These are phyloP conservation scores for Pyricularia sp. DNA, from an alignment of 2,329 filamentous ascomycete genomes.

Conservation along the genomic window DNA sequence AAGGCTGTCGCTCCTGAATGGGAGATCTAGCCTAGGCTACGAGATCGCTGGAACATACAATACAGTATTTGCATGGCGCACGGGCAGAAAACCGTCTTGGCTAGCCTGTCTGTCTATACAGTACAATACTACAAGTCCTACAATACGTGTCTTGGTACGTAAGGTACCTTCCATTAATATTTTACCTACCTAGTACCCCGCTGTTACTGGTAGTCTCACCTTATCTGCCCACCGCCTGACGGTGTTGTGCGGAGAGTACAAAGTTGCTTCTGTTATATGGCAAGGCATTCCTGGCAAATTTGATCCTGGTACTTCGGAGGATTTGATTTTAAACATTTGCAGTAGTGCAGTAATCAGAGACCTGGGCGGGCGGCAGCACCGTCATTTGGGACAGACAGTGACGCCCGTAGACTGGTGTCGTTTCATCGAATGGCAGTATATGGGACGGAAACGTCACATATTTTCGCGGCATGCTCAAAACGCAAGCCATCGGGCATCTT, in stretches of 20 bases:
- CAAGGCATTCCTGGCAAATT: neutral
- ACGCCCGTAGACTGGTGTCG: neutral
- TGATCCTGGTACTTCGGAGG: neutral
- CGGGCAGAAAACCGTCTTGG: neutral
- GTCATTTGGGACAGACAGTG: neutral
- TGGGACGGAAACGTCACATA: conserved; percentile 1
- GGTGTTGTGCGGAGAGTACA: neutral
- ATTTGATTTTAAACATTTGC: neutral
- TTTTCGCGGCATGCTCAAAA: neutral
- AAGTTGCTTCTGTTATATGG: neutral
- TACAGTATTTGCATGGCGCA: neutral
- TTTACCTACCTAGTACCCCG: too few relatives aligned
- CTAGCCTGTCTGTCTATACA: neutral
- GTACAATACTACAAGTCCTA: neutral
- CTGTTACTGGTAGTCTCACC: neutral
- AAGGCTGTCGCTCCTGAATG: neutral
- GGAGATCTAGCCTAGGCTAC: neutral
- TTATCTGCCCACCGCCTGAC: neutral
- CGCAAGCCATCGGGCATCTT: neutral
- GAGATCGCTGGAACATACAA: neutral
- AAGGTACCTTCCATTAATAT: neutral
- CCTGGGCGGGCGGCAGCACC: neutral
- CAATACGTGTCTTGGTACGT: neutral
- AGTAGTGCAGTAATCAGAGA: neutral
- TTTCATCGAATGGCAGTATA: neutral